A percentile compares a stretch with the other conserved stretches of the same genome.
phyloP scores from a whole-genome alignment of 23 red algal species.

The Gracilaria gracilis region DNA sequence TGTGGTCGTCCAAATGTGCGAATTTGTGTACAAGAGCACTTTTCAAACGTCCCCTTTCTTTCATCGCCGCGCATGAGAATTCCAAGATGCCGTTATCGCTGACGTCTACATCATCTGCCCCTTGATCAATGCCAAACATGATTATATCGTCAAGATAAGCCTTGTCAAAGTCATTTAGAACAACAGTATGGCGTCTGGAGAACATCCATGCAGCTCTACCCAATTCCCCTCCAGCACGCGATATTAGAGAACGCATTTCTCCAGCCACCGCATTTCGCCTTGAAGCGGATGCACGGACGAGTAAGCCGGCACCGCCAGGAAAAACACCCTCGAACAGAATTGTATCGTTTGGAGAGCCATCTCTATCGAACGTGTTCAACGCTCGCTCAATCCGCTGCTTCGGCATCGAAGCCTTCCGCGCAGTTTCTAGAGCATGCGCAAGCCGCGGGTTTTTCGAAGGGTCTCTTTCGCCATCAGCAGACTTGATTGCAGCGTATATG shows the following conservation, averaged over 20 bases:
- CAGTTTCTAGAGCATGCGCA: constrained; percentile 64
- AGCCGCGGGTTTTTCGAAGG: constrained; percentile 58
- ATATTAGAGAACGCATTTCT: constrained; percentile 53
- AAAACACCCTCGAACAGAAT: constrained; percentile 40
- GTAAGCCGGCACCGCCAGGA: constrained; percentile 24
- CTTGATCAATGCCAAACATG: constrained; percentile 58
- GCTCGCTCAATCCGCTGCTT: constrained; percentile 58
- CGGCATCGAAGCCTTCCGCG: constrained; percentile 61
- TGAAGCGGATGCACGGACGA: constrained; percentile 4
- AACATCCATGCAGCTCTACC: constrained; percentile 54
- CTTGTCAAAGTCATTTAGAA: constrained; percentile 16
- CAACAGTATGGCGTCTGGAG: constrained; percentile 28
- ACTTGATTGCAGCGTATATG: constrained; percentile 58
- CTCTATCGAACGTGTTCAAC: constrained; percentile 12
- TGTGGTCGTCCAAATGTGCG: background rate
- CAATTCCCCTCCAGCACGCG: constrained; percentile 40
- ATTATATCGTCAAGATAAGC: constrained; percentile 37
- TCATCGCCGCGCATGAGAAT: constrained; percentile 20
- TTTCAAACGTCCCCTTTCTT: constrained; percentile 12
- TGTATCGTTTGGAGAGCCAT: constrained; percentile 9
- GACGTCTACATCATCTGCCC: constrained; percentile 20
- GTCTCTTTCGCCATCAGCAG: constrained; percentile 31
- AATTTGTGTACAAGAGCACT: constrained; percentile 18
- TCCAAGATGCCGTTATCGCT: constrained; percentile 26
- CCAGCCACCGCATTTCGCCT: constrained; percentile 44